These are phyloP conservation scores for Chamaecrista fasciculata DNA, from an alignment of 306 rosid species.

Conservation along the genomic window DNA sequence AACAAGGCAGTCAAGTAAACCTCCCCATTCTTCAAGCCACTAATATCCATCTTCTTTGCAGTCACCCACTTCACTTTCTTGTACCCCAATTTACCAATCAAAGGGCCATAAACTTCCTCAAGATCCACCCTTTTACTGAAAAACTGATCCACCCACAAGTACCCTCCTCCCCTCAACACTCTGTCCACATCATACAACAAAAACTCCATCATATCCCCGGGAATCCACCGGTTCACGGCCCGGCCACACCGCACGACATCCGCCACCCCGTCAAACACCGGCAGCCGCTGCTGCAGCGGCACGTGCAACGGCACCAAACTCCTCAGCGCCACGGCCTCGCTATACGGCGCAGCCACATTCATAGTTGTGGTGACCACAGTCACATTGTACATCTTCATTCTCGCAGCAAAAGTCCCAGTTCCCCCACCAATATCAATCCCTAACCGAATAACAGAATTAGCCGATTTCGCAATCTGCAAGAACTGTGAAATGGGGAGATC, in stretches of 20 bases:
- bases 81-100: slow-evolving; percentile 83
- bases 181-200: slow-evolving; percentile 77
- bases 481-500: slow-evolving; percentile 84
- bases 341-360: slow-evolving; percentile 78
- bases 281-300: slow-evolving; percentile 88
- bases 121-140: slow-evolving; percentile 77
- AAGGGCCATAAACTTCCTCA: slow-evolving; percentile 67
- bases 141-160: slow-evolving; percentile 88
- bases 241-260: slow-evolving; percentile 93
- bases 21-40: slow-evolving; percentile 73
- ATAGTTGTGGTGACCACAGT: slow-evolving; percentile 79
- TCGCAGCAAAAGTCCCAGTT: slow-evolving; percentile 77
- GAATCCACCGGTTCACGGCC: slow-evolving; percentile 96
- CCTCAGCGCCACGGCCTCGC: slow-evolving; percentile 76
- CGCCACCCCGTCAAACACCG: slow-evolving; percentile 76
- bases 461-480: slow-evolving; percentile 63
- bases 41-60: slow-evolving; percentile 52
- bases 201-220: slow-evolving; percentile 69
- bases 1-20: slow-evolving; percentile 81
- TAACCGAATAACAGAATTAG: slow-evolving; percentile 63
- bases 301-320: slow-evolving; percentile 87
- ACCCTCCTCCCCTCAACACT: slow-evolving; percentile 87
- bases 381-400: slow-evolving; percentile 73
- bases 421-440: slow-evolving; percentile 92
- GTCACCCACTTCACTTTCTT: slow-evolving; percentile 94